phyloP scores from a whole-genome alignment of 345 rosid species.

The Bretschneidera sinensis region DNA sequence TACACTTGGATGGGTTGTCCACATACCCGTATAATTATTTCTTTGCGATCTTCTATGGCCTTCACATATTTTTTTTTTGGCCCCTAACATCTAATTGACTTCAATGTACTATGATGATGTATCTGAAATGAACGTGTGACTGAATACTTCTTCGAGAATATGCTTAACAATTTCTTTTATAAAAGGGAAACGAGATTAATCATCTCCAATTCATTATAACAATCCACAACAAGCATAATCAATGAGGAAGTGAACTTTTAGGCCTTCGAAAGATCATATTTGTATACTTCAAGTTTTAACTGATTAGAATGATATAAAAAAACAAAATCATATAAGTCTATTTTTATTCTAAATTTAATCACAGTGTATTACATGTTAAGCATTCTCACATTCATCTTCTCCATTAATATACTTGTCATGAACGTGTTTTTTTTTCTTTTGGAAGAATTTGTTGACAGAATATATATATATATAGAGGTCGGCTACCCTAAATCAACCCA shows the following conservation, averaged over 20 bases:
- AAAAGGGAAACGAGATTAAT: slow-evolving; percentile 14
- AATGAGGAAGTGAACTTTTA: background rate
- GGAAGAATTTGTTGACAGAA: no score
- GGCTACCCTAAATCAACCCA: no score
- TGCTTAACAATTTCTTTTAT: background rate
- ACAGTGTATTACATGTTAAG: slow-evolving; percentile 23
- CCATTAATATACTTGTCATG: no score
- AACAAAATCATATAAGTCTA: slow-evolving; percentile 11
- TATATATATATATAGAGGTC: no score
- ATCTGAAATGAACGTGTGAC: slow-evolving; percentile 29
- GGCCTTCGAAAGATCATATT: no score
- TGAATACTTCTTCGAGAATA: slow-evolving; percentile 7
- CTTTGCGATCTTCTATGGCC: slow-evolving; percentile 15
- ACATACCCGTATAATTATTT: slow-evolving; percentile 26
- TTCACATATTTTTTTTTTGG: slow-evolving; percentile 6
- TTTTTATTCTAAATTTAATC: slow-evolving; percentile 21
- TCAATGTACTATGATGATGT: no score
- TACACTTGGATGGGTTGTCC: slow-evolving; percentile 16
- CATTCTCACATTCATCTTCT: slow-evolving; percentile 10
- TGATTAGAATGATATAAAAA: slow-evolving; percentile 13
- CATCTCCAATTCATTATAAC: slow-evolving; percentile 23
- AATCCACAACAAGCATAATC: slow-evolving; percentile 14
- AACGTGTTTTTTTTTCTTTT: no score
- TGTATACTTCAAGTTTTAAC: background rate
- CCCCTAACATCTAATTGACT: no score